Evolutionary conservation across 2,329 filamentous ascomycete species (phyloP).

Genomic region (Cytospora piceae): DNA sequence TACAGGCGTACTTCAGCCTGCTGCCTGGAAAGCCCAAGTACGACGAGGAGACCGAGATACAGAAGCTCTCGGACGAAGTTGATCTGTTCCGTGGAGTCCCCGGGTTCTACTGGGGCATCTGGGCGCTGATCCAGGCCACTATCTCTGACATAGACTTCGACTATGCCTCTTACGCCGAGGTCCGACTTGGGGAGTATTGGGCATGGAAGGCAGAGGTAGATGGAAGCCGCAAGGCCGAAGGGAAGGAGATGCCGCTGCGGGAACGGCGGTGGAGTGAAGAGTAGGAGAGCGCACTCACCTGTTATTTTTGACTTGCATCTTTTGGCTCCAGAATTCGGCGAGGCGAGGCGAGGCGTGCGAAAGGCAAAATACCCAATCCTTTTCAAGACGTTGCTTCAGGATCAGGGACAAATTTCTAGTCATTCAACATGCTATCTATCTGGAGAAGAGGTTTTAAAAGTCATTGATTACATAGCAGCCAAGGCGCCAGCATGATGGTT

Average conservation of each 20-base stretch:
- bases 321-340: neutral
- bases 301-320: neutral
- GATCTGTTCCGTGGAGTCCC: constrained; percentile 87
- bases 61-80: constrained; percentile 76
- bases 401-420: constrained; percentile 7
- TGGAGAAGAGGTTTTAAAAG: neutral
- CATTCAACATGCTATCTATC: constrained; percentile 27
- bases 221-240: constrained; percentile 57
- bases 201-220: constrained; percentile 80
- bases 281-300: constrained; percentile 33
- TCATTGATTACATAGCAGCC: constrained; percentile 11
- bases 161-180: constrained; percentile 88
- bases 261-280: constrained; percentile 78
- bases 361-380: constrained; percentile 16
- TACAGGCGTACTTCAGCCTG: constrained; percentile 70
- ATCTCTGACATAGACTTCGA: constrained; percentile 98
- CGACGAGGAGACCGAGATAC: constrained; percentile 64
- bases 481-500: constrained; percentile 3
- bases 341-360: neutral
- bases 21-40: constrained; percentile 45
- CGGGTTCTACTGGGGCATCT: constrained; percentile 91
- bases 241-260: constrained; percentile 69
- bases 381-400: neutral
- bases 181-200: constrained; percentile 87
- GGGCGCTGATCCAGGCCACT: constrained; percentile 90